Conservation (phyloP, 1,139 yeast species). For the Candida labiduridarum region DNA sequence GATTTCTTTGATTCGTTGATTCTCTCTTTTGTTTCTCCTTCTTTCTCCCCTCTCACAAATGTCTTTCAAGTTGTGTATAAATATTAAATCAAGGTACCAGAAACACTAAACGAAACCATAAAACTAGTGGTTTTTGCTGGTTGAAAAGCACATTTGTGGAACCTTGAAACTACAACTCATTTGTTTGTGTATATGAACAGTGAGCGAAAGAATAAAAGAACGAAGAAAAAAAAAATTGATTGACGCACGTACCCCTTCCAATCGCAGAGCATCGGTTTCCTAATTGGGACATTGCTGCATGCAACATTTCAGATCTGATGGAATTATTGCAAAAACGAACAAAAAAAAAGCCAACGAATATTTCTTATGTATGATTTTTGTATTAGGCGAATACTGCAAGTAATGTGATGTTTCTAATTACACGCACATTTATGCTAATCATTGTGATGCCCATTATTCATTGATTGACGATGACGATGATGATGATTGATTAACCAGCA, state of each 20-base stretch:
- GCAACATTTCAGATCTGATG: constrained; percentile 3
- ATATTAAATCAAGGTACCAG: no score
- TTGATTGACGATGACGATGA: background rate
- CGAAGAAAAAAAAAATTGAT: background rate
- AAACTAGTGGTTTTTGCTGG: no score
- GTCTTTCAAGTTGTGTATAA: no score
- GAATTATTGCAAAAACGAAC: background rate
- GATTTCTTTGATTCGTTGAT: no score
- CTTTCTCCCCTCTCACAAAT: no score
- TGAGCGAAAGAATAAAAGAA: background rate
- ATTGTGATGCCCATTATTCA: no score
- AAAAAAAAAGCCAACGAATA: background rate
- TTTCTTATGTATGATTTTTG: background rate
- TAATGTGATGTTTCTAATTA: background rate
- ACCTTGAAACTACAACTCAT: no score
- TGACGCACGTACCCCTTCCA: background rate
- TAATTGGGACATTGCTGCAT: constrained; percentile 16
- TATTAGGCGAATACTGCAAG: background rate
- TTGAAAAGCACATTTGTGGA: no score
- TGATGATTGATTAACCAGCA: constrained; percentile 2
- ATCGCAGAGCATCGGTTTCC: constrained; percentile 9
- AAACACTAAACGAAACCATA: no score
- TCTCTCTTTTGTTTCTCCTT: no score
- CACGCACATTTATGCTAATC: no score
- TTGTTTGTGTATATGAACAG: background rate